A percentile compares a stretch with the other conserved stretches of the same genome.
These are phyloP conservation scores for Taphrina sp. DNA, from an alignment of 1,139 yeast genomes.

Conservation along the genomic window DNA sequence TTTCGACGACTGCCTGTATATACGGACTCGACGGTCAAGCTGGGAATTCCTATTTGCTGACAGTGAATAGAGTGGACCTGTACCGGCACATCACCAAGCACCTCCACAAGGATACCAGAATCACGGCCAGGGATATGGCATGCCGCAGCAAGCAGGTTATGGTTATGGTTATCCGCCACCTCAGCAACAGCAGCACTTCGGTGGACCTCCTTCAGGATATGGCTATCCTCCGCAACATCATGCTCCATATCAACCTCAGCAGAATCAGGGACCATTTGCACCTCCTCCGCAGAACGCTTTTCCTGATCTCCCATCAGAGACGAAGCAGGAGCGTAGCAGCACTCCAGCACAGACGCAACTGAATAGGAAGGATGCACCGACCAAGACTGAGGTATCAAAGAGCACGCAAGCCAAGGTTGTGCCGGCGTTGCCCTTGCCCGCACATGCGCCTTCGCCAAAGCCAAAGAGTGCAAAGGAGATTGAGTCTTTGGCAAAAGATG, in stretches of 20 bases:
- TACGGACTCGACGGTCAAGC: too few relatives aligned
- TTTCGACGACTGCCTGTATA: too few relatives aligned
- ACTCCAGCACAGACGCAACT: conserved; percentile 19
- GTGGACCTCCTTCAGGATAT: conserved; percentile 38
- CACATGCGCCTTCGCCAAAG: conserved; percentile 42
- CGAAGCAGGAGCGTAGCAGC: conserved; percentile 28
- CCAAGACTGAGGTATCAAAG: conserved; percentile 33
- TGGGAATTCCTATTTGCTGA: conserved; percentile 5
- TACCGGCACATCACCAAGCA: conserved; percentile 25
- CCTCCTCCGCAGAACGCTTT: conserved; percentile 45
- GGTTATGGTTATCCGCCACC: conserved; percentile 39
- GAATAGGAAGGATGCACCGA: conserved; percentile 39
- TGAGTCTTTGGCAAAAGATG: conserved; percentile 45
- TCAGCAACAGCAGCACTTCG: conserved; percentile 42
- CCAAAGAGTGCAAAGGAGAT: conserved; percentile 36
- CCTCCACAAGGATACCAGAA: conserved; percentile 13
- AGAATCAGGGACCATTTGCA: conserved; percentile 44
- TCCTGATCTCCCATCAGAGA: conserved; percentile 37
- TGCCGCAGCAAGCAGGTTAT: conserved; percentile 35
- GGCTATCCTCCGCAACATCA: conserved; percentile 43
- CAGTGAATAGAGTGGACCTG: conserved; percentile 10
- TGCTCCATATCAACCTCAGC: conserved; percentile 48
- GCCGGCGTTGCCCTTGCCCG: conserved; percentile 37
- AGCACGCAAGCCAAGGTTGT: conserved; percentile 25
- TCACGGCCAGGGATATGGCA: conserved; percentile 34